A percentile compares a stretch with the other conserved stretches of the same genome.
phyloP scores from a whole-genome alignment of 257 asterid genomes.

The Solanum verrucosum region DNA sequence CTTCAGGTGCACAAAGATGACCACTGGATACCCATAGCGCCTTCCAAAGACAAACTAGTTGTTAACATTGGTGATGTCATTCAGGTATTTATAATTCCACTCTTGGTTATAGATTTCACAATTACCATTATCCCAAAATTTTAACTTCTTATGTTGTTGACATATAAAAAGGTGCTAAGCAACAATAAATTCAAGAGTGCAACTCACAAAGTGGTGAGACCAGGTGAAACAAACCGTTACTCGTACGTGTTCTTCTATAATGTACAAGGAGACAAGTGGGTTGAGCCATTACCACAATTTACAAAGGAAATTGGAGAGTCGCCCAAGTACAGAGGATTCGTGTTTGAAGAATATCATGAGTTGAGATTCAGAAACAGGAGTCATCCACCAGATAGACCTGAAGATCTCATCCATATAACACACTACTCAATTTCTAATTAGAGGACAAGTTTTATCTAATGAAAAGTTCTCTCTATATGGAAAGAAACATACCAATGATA shows the following conservation, averaged over 20 bases:
- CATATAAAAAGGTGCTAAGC: background rate
- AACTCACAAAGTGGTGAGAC: slow-evolving; percentile 36
- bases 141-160: background rate
- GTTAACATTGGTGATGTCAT: slow-evolving; percentile 33
- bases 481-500: background rate
- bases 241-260: slow-evolving; percentile 29
- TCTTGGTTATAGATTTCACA: background rate
- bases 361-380: slow-evolving; percentile 31
- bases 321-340: slow-evolving; percentile 32
- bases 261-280: slow-evolving; percentile 34
- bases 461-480: background rate
- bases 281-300: slow-evolving; percentile 42
- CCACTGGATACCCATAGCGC: slow-evolving; percentile 28
- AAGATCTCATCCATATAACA: background rate
- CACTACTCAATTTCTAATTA: background rate
- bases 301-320: slow-evolving; percentile 24
- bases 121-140: too few species aligned
- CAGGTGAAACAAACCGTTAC: slow-evolving; percentile 20
- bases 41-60: slow-evolving; percentile 23
- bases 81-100: slow-evolving; percentile 15
- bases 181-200: slow-evolving; percentile 46
- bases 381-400: slow-evolving; percentile 34
- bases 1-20: slow-evolving; percentile 33
- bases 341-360: slow-evolving; percentile 24
- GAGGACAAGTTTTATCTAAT: background rate